Percentiles rank a stretch among this genome's conserved stretches.
Evolutionary conservation across 2,329 filamentous ascomycete genomes (phyloP).

Genomic region (Botrytis sinoallii): DNA sequence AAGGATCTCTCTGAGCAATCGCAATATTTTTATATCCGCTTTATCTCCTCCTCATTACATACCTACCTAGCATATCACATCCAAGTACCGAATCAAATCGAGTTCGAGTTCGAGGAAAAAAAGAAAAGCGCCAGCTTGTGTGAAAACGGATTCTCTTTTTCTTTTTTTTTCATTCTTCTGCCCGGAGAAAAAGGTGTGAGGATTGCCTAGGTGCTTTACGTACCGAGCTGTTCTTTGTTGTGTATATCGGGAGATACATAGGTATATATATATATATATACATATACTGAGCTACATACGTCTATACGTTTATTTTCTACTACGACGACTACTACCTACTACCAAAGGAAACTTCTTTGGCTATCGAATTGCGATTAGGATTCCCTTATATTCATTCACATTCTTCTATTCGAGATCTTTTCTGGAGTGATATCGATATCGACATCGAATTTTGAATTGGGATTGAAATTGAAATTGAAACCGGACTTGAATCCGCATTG

Average conservation of each 20-base stretch:
- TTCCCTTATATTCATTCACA: neutral
- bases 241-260: neutral
- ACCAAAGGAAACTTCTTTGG: neutral
- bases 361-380: neutral
- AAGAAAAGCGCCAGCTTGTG: neutral
- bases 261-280: neutral
- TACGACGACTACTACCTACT: no score
- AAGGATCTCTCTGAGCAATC: neutral
- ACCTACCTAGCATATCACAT: neutral
- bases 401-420: neutral
- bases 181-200: neutral
- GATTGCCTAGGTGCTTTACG: no score
- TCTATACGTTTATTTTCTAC: neutral
- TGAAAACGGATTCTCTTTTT: neutral
- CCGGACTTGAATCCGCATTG: neutral
- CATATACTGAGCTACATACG: neutral
- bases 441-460: neutral
- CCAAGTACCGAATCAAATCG: neutral
- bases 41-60: neutral
- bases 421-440: neutral
- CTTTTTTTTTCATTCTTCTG: neutral
- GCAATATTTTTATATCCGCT: neutral
- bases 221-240: neutral
- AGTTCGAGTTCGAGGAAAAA: neutral
- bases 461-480: neutral